These are phyloP conservation scores for Metarhizium guizhouense DNA, from an alignment of 2,329 filamentous ascomycete species.

Conservation along the genomic window DNA sequence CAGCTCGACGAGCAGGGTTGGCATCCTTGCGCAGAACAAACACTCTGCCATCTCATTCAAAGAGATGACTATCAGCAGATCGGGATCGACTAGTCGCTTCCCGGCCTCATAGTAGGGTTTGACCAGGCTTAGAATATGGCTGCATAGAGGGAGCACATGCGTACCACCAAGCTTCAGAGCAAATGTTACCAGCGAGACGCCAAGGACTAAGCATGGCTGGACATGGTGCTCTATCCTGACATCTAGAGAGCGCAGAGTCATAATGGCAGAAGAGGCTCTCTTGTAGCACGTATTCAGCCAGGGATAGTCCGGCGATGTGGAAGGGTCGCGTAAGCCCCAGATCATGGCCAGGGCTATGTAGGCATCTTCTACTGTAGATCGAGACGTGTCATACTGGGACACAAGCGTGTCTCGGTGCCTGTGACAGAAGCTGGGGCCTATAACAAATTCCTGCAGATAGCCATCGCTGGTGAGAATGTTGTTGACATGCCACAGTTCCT, in stretches of 20 bases:
- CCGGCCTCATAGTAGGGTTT: constrained; percentile 8
- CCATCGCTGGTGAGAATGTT: too few relatives aligned
- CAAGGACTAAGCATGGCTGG: constrained; percentile 12
- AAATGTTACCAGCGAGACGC: constrained; percentile 13
- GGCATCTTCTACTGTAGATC: constrained; percentile 7
- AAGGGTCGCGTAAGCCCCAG: background rate
- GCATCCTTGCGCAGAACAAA: constrained; percentile 12
- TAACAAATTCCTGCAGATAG: constrained; percentile 4
- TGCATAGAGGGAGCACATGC: too few relatives aligned
- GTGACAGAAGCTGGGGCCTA: constrained; percentile 14
- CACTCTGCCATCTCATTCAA: constrained; percentile 16
- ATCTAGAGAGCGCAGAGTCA: constrained; percentile 8
- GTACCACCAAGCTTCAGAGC: constrained; percentile 4
- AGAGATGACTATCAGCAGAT: constrained; percentile 10
- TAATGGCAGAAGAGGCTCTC: constrained; percentile 12
- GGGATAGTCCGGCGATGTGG: background rate
- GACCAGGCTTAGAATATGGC: too few relatives aligned
- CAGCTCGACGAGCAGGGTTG: constrained; percentile 12
- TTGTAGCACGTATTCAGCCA: constrained; percentile 6
- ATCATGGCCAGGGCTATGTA: constrained; percentile 12
- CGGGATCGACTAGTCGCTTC: background rate
- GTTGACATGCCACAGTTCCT: too few relatives aligned
- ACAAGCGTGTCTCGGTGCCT: constrained; percentile 10
- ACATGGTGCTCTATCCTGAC: constrained; percentile 7
- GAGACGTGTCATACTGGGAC: constrained; percentile 7